Conservation (phyloP, 306 rosid genomes). For the Potentilla sterilis region DNA sequence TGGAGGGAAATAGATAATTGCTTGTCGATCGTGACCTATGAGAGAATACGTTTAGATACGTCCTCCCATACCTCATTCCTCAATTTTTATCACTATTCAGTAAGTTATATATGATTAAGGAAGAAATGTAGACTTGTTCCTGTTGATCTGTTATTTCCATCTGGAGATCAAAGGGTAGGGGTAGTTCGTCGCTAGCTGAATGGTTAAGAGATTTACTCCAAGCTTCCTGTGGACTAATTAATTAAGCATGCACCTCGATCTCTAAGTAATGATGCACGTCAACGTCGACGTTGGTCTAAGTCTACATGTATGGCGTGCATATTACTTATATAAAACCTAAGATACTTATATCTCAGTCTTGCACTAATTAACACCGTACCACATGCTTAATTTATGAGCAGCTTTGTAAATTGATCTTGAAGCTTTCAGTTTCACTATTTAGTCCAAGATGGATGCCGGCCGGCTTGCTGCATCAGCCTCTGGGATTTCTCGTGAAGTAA, state of each 20-base stretch:
- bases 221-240: not conserved
- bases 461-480: not conserved
- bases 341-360: not conserved
- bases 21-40: too few relatives aligned
- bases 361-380: not conserved
- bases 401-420: not conserved
- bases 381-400: not conserved
- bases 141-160: not conserved
- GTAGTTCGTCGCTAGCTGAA: not conserved
- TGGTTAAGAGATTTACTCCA: not conserved
- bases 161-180: not conserved
- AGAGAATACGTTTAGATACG: not conserved
- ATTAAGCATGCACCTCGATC: not conserved
- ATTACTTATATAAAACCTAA: not conserved
- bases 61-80: not conserved
- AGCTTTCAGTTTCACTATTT: not conserved
- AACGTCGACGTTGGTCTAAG: not conserved
- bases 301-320: not conserved
- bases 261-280: not conserved
- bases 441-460: slow-evolving; percentile 12
- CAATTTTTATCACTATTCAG: not conserved
- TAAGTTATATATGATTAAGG: not conserved
- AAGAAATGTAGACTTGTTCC: not conserved
- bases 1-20: too few relatives aligned
- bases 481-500: not conserved